Base-by-base conservation (phyloP, 495 filamentous ascomycete species). In the Penicillium samsonianum region DNA sequence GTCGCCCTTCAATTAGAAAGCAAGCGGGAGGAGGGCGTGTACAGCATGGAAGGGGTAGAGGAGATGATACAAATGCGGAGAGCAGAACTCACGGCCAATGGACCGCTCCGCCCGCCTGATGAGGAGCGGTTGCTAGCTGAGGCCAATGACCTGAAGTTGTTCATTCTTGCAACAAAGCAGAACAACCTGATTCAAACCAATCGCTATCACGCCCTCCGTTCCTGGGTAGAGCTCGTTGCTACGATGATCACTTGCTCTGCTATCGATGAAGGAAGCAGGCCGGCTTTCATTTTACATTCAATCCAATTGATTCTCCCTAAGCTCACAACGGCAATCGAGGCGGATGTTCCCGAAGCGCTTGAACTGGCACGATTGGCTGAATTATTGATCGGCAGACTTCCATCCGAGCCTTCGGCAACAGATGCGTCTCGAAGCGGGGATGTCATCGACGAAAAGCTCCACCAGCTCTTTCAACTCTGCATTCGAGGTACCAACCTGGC, bases 221-320 rank as follows among this genome's bases (percentile, higher is more conserved):
- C 90, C 1, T 98, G 95, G 94, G 80, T 85, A 5, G 90, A 91
- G 64, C 77, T 98, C 25, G 66, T 95, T 25, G 83, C 86, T 30
- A 81, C 96, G 9, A 89, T 92, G 72, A 75, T 94, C 28, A 86
- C 89, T 52, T 84, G 82, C 58, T 89, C 89, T 55, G 87, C 90
- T 40, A 83, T 92, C 58, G 87, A 90, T 47, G 78, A 80, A 20
- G 81, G 81, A 1, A 78, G 78, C 33, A 87, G 86, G 65, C 83
- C 84, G 20, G 79, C 85, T 0, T 91, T 99, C 62, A 82, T 96
- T 23, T 73, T 96, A 5, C 90, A 94, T 66, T 81, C 89, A 5
- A 77, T 98, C 14, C 92, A 97, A 68, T 77, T 90, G 25, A 87
- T 93, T 49, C 81, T 95, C 22, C 92, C 94, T 3, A 92, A 90